phyloP scores from a whole-genome alignment of 106 monocot species.

The Dendrobium catenatum region DNA sequence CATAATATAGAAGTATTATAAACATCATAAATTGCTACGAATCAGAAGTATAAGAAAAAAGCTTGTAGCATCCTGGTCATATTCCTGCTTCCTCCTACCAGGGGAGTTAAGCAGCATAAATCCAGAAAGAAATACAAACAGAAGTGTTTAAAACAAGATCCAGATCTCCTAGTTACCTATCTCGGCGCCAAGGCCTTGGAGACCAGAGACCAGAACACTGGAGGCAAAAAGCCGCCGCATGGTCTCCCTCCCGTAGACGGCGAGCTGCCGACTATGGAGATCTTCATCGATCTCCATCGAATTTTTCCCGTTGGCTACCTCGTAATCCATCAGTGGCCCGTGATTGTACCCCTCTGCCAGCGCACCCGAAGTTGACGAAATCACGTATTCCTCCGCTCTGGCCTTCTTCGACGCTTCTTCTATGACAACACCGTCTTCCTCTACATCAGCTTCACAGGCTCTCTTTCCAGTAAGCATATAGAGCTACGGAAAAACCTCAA shows the following conservation, averaged over 20 bases:
- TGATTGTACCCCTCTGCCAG: slow-evolving; percentile 15
- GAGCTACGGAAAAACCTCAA: slow-evolving; percentile 24
- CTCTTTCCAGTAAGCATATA: slow-evolving; percentile 75
- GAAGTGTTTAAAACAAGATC: not conserved
- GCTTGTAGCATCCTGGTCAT: not conserved
- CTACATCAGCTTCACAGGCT: slow-evolving; percentile 25
- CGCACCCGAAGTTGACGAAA: slow-evolving; percentile 23
- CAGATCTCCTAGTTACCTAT: slow-evolving; percentile 36
- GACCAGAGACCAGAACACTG: slow-evolving; percentile 67
- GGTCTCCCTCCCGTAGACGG: slow-evolving; percentile 78
- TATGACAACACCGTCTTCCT: slow-evolving; percentile 13
- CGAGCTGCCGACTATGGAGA: slow-evolving; percentile 80
- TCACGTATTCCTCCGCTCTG: slow-evolving; percentile 18
- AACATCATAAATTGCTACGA: not conserved
- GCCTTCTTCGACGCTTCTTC: slow-evolving; percentile 27
- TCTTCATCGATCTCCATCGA: slow-evolving; percentile 73
- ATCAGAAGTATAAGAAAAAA: not conserved
- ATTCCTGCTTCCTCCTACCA: not conserved
- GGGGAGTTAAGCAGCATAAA: not conserved
- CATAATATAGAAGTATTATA: too few relatives aligned
- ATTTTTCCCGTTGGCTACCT: slow-evolving; percentile 16
- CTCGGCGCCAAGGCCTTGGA: slow-evolving; percentile 73
- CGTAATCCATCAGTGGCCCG: slow-evolving; percentile 25
- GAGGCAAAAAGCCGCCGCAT: slow-evolving; percentile 66
- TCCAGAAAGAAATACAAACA: not conserved